Base-by-base conservation (phyloP, 2,329 filamentous ascomycete species). In the Exophiala xenobiotica region DNA sequence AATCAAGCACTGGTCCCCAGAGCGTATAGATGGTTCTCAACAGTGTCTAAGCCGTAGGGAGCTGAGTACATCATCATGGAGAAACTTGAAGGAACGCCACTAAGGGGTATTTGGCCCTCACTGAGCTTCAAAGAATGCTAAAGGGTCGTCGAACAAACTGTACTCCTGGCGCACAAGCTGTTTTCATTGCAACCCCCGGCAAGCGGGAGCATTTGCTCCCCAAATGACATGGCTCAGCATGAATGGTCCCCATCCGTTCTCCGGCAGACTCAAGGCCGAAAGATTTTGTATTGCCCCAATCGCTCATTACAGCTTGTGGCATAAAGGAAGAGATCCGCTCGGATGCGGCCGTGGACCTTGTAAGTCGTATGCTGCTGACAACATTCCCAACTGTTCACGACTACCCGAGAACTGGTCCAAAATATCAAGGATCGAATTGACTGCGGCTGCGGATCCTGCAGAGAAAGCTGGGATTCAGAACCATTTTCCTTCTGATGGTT, bases 11-110 rank as follows among this genome's bases (percentile, higher is more conserved):
- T 68, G 4, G 64, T 73, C n/a, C 68, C 69, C 0, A 56, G 65
- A 43, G 59, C 71, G n/a, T 64, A 65, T 48, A 54, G 56, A n/a
- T 72, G 69, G 54, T 68, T 64, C 5, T 31, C 64, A 20, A 64
- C 64, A 14, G 44, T 46, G 2, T 56, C 67, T 9, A 74, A 73
- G 54, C 53, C 67, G 3, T 65, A 68, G 44, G 65, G 68, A 1
- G 63, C 66, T 1, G 68, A 71, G 58, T 72, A 70, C 23, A 59
- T 73, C 16, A 60, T 72, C 4, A 64, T 72, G 51, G 68, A 70
- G 51, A 63, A 64, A 12, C 41, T 70, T 14, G 40, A 60, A 1
- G 70, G 71, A 19, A 58, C 19, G 8, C 61, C 64, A 6, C 53
- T 70, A n/a, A 65, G 65, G 20, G 61, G 65, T 19, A 55, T 61